Conservation (phyloP, 2,329 filamentous ascomycete species). For the Atkinsonella texensis region DNA sequence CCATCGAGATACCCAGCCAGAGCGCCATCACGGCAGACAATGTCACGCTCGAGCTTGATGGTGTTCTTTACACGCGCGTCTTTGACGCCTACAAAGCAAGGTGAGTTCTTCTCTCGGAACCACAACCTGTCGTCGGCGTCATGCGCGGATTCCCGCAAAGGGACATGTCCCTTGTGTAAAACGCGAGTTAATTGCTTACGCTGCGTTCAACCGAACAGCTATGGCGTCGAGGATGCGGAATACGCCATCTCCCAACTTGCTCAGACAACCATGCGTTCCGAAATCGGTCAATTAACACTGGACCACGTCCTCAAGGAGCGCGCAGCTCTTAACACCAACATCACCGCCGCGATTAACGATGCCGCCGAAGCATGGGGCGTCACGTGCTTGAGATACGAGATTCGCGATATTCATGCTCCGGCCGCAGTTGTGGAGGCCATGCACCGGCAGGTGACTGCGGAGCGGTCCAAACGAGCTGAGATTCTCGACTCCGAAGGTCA, state of each 20-base stretch:
- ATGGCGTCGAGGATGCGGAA: conserved; percentile 95
- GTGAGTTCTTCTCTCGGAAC: conserved; percentile 31
- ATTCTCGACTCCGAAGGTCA: conserved; percentile 97
- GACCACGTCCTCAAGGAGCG: conserved; percentile 98
- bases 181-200: neutral
- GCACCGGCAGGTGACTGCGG: conserved; percentile 95
- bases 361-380: conserved; percentile 96
- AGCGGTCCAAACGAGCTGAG: conserved; percentile 93
- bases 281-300: conserved; percentile 91
- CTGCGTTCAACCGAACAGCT: conserved; percentile 39
- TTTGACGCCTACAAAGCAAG: conserved; percentile 98
- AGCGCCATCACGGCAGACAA: conserved; percentile 98
- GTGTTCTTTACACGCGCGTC: conserved; percentile 87
- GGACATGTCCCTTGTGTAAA: neutral
- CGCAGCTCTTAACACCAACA: conserved; percentile 90
- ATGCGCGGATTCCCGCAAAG: neutral
- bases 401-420: conserved; percentile 93
- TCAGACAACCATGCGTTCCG: conserved; percentile 96
- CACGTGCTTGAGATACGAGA: conserved; percentile 92
- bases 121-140: neutral
- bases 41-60: conserved; percentile 90
- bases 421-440: conserved; percentile 90
- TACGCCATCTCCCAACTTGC: conserved; percentile 97
- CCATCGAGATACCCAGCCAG: conserved; percentile 94
- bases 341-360: conserved; percentile 97